Conservation (phyloP, 169 alveolate species). For the Eimeria necatrix region DNA sequence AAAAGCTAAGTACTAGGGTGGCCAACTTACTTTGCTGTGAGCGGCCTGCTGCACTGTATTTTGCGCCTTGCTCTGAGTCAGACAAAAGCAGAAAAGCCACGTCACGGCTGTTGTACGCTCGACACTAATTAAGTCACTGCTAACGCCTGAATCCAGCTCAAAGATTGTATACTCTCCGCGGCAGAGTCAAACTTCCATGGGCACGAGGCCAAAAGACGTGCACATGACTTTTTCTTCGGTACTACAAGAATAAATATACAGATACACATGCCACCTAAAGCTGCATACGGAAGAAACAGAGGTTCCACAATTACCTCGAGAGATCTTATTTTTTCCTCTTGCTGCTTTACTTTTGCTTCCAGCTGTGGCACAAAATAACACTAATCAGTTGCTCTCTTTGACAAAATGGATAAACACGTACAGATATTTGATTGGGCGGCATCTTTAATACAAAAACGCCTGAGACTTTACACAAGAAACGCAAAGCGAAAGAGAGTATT, state of each 20-base stretch:
- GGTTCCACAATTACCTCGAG: constrained; percentile 30
- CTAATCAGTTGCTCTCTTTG: no score
- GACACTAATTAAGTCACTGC: neutral
- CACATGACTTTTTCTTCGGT: no score
- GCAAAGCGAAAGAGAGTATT: no score
- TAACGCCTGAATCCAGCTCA: neutral
- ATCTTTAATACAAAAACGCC: no score
- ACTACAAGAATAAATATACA: neutral
- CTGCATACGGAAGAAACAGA: neutral
- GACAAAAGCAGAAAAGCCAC: neutral
- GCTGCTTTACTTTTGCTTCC: constrained; percentile 71
- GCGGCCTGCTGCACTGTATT: constrained; percentile 5
- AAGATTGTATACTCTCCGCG: neutral
- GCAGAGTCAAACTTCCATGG: no score
- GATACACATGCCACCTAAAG: neutral
- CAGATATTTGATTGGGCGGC: no score
- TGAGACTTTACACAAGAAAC: no score
- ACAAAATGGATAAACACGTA: no score
- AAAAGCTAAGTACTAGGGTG: neutral
- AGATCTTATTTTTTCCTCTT: constrained; percentile 37
- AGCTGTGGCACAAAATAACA: constrained; percentile 24
- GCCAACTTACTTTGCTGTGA: constrained; percentile 8
- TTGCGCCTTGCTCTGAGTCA: constrained; percentile 37
- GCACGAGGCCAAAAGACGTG: no score
- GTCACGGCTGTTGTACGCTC: no score